Conservation (phyloP, 139 green algal species). For the Ostreobium quekettii region DNA sequence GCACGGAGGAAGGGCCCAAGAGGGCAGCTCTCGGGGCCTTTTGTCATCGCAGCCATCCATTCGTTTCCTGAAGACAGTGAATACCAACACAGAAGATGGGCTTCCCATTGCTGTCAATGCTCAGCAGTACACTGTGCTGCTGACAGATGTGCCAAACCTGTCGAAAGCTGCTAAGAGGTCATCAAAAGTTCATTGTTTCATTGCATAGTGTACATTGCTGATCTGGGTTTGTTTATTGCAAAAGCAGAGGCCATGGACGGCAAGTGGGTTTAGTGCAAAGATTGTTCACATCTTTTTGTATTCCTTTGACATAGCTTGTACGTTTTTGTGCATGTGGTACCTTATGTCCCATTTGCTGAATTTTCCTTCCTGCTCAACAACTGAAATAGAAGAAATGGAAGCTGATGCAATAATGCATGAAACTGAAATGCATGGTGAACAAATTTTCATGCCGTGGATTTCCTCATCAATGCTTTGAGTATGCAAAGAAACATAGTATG, state of each 20-base stretch:
- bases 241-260: neutral
- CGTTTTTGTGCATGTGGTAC: too few relatives aligned
- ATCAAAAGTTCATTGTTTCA: neutral
- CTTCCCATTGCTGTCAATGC: conserved; percentile 41
- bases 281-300: neutral
- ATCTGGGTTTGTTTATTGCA: neutral
- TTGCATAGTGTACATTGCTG: neutral
- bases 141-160: conserved; percentile 37
- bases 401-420: too few relatives aligned
- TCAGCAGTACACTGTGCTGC: conserved; percentile 53
- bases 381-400: too few relatives aligned
- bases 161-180: neutral
- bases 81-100: conserved; percentile 24
- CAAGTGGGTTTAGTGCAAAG: neutral
- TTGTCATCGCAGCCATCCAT: conserved; percentile 39
- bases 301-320: neutral
- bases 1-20: too few relatives aligned
- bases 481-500: too few relatives aligned
- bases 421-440: too few relatives aligned
- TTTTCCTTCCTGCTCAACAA: too few relatives aligned
- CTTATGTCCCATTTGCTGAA: too few relatives aligned
- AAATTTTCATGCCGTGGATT: too few relatives aligned
- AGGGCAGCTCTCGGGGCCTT: too few relatives aligned
- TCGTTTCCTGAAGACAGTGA: conserved; percentile 52
- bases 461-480: too few relatives aligned